Evolutionary conservation across 345 rosid species (phyloP), one percentile per base, ranked within the genome.

Genomic region (Dovyalis caffra): DNA sequence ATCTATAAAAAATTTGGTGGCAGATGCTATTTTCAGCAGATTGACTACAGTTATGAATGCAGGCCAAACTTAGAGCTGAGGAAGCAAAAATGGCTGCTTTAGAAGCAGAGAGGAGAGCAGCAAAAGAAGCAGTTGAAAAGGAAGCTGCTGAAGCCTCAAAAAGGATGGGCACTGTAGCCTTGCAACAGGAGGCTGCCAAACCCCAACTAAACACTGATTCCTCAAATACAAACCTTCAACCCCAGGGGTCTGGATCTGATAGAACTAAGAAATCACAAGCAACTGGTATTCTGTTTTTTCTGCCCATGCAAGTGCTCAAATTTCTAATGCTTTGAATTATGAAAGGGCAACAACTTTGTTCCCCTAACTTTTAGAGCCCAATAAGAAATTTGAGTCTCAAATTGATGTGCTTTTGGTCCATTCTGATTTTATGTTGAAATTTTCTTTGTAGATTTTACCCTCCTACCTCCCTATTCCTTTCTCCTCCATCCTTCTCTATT

Each of bases 81-180:
- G 95, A 92, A 85, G 92, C 87, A 71, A 91, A 85, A 82, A 81
- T 79, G 71, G 80, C 74, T 78, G 88, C 90, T 72, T 73, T 85
- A 79, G 97, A 90, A 90, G 88, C 82, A 74, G 91, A 92, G 81
- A 87, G 84, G 78, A 88, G 80, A 81, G 90, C 88, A 63, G 89
- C 88, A 72, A 78, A 88, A 84, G 92, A 86, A 86, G 78, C 81
- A 57, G 92, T 87, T 29, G 89, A 87, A 64, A 91, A 70, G 79
- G 88, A 90, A 79, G 86, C 79, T 72, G 82, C 87, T 71, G 86
- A 85, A 76, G 72, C 74, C 40, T 62, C 80, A 51, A 77, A 85
- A 79, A 76, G 58, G 72, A 70, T 31, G 25, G 71, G 85, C 74
- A 67, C 79, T 26, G 47, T 29, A 56, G 82, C 68, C 64, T 80